Evolutionary conservation across 1,284 basidiomycete species (phyloP).

Genomic region (Waitea zeae): DNA sequence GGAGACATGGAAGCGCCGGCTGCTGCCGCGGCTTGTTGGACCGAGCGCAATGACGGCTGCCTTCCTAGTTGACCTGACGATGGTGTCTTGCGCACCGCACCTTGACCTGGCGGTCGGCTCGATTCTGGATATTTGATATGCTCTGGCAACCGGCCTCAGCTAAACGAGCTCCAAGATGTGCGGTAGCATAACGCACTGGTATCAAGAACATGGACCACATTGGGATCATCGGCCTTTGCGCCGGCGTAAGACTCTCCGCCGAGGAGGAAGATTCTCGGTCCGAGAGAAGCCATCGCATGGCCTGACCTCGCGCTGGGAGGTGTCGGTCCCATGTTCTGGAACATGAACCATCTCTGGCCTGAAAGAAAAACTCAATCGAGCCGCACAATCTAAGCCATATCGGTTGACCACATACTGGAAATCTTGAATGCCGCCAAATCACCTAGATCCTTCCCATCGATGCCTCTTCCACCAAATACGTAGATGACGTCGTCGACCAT

Average conservation of each 20-base stretch:
- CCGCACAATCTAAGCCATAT: conserved; percentile 3
- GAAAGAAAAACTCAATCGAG: conserved; percentile 28
- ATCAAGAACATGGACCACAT: conserved; percentile 78
- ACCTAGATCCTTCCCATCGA: conserved; percentile 91
- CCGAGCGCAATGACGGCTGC: neutral
- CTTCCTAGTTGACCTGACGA: neutral
- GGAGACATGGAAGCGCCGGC: too few species aligned
- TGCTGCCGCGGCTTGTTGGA: conserved; percentile 14
- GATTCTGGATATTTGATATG: conserved; percentile 89
- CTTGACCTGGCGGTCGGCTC: conserved; percentile 18
- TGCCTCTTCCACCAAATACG: conserved; percentile 92
- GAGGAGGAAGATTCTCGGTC: conserved; percentile 48
- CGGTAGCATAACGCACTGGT: conserved; percentile 33
- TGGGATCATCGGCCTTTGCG: conserved; percentile 65
- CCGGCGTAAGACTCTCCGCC: conserved; percentile 78
- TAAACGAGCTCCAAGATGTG: conserved; percentile 2
- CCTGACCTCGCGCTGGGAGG: conserved; percentile 52
- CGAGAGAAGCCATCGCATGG: conserved; percentile 50
- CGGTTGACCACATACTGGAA: conserved; percentile 45
- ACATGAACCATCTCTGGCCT: conserved; percentile 74
- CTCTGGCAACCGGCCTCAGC: conserved; percentile 22
- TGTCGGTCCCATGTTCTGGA: conserved; percentile 62
- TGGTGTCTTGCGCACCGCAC: neutral
- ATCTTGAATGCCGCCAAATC: conserved; percentile 97
- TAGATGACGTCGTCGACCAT: conserved; percentile 98